Evolutionary conservation across 306 rosid genomes (phyloP), one percentile per base, ranked within the genome.

Genomic region (Lathyrus aphaca): DNA sequence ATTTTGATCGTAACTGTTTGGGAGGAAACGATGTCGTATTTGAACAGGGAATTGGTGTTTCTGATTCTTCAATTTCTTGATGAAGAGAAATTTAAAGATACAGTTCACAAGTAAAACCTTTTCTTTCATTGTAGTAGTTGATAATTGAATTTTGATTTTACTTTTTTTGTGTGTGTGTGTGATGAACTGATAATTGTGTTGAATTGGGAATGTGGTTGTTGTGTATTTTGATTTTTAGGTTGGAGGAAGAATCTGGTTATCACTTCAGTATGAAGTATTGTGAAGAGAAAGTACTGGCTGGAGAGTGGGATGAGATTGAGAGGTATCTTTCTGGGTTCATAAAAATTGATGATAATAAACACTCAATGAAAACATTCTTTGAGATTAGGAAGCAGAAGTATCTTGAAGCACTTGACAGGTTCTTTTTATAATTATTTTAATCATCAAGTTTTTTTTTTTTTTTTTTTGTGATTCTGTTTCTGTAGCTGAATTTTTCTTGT

Each of bases 361-460:
- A 83, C 73, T 91, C 97, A 8, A 83, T 86, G 89, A 91, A 88
- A 81, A 81, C 86, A 48, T 86, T 81, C 63, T 91, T 88, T 64
- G 95, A 91, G 70, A 84, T 91, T 51, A 83, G 89, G 71, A 91
- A 91, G 84, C 97, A 91, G 76, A 91, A 91, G 64, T 91, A 88
- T 79, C 89, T 91, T 1, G 95, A 91, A 86, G 97, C 95, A 25
- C 87, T 91, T 32, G 97, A 88, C 79, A 81, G 89, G 97, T 35
- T 35, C 0, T 32, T 30, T 32, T 35, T 35, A 35, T 35, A 1
- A 7, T 35, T 35, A 6, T 35, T 35, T 44, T 44, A 14, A 44
- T 4, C 17, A 44, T 44, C 17, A 13, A n/a, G 17, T 3, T 15
- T 43, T 45, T 45, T 43, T 1, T 43, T 1, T 43, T 43, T 4